phyloP scores from a whole-genome alignment of 2,329 filamentous ascomycete species.

The Fusarium subtropicale region DNA sequence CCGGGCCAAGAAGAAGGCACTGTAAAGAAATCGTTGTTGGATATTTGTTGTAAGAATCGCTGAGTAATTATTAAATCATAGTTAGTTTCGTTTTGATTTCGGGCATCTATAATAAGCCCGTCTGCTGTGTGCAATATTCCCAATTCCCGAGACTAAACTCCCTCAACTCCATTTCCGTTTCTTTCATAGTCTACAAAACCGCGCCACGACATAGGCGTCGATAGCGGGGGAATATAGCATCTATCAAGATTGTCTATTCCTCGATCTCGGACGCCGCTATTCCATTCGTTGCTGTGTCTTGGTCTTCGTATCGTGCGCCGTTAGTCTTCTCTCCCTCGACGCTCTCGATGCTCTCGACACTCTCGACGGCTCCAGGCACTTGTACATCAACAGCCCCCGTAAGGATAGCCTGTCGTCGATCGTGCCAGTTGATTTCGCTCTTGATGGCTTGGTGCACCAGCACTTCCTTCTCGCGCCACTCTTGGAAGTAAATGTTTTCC shows the following conservation, averaged over 20 bases:
- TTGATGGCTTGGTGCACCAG: conserved; percentile 78
- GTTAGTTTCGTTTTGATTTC: conserved; percentile 26
- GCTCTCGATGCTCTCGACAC: conserved; percentile 23
- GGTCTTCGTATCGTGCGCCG: conserved; percentile 32
- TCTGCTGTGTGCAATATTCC: conserved; percentile 16
- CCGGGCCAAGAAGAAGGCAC: conserved; percentile 54
- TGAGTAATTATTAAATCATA: conserved; percentile 23
- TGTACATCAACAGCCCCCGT: conserved; percentile 60
- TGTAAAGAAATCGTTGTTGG: conserved; percentile 32
- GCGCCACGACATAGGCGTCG: no score
- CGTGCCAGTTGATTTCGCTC: conserved; percentile 74
- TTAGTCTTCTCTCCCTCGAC: conserved; percentile 43
- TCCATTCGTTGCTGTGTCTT: conserved; percentile 23
- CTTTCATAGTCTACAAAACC: conserved; percentile 1
- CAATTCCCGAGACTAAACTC: conserved; percentile 41
- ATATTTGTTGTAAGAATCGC: not conserved
- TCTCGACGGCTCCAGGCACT: conserved; percentile 51
- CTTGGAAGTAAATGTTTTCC: conserved; percentile 74
- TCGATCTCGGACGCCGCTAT: conserved; percentile 14
- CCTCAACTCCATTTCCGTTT: conserved; percentile 42
- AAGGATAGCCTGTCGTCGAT: conserved; percentile 67
- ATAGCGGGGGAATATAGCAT: no score
- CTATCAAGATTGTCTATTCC: not conserved
- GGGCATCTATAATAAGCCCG: conserved; percentile 14
- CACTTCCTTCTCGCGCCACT: conserved; percentile 85